Evolutionary conservation across 2,329 filamentous ascomycete genomes (phyloP).

Genomic region (Colletotrichum aenigma): DNA sequence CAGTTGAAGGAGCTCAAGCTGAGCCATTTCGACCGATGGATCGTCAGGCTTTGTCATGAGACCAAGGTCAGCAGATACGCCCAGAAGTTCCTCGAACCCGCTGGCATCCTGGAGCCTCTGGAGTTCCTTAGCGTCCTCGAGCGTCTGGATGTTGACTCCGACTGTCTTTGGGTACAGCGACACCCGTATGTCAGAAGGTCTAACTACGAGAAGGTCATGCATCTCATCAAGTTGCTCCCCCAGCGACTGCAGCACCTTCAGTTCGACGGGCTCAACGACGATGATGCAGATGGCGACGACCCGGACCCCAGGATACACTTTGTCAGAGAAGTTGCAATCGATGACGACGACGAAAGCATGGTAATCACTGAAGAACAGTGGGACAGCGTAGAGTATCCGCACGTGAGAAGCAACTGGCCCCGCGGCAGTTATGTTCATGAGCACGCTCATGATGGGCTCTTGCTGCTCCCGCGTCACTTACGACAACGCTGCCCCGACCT

Average conservation of each 20-base stretch:
- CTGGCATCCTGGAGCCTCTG: background rate
- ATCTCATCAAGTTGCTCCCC: background rate
- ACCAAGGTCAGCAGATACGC: background rate
- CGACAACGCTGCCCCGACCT: background rate
- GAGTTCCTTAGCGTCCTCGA: background rate
- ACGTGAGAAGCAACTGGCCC: background rate
- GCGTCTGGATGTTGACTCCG: background rate
- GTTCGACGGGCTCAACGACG: background rate
- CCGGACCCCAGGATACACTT: background rate
- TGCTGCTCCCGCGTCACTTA: background rate
- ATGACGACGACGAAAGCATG: too few species aligned
- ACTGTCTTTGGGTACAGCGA: background rate
- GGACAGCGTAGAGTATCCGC: too few species aligned
- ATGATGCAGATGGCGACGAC: background rate
- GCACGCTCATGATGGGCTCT: background rate
- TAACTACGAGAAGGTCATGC: background rate
- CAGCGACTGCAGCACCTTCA: background rate
- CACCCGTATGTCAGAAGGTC: background rate
- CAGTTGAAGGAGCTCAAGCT: background rate
- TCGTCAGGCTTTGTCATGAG: background rate
- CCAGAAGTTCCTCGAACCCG: background rate
- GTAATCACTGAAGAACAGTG: too few species aligned
- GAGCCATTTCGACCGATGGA: background rate
- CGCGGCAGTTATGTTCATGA: background rate
- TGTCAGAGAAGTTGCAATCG: too few species aligned